These are phyloP conservation scores for Fraxinus latifolia DNA, from an alignment of 305 asterid species.

Conservation along the genomic window DNA sequence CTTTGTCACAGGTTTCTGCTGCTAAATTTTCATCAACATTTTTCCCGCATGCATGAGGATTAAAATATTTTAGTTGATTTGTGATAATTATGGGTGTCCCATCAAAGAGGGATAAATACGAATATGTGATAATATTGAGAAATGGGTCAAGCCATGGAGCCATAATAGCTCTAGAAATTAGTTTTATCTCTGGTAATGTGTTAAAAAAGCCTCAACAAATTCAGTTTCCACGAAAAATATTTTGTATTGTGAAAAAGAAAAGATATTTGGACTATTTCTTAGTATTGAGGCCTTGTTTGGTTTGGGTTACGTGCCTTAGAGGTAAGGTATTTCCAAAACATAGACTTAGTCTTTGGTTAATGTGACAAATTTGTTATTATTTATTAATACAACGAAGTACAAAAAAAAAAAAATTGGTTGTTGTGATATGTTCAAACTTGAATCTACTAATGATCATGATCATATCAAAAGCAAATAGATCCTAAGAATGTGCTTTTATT, in stretches of 20 bases:
- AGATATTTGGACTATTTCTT: background rate
- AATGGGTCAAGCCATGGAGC: background rate
- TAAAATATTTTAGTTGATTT: background rate
- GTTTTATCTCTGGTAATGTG: background rate
- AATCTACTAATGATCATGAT: background rate
- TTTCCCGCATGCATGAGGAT: background rate
- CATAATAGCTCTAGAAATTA: background rate
- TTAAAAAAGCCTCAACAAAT: background rate
- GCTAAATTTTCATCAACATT: background rate
- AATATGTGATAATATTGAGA: background rate
- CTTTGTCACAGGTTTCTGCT: conserved; percentile 62
- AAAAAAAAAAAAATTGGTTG: background rate
- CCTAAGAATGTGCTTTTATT: background rate
- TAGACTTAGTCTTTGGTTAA: background rate
- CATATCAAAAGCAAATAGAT: background rate
- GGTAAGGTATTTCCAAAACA: background rate
- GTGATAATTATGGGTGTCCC: background rate
- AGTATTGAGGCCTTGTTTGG: background rate
- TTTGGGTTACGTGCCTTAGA: background rate
- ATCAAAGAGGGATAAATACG: background rate
- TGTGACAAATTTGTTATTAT: background rate
- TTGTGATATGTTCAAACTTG: background rate
- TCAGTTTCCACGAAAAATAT: background rate
- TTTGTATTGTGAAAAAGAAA: background rate
- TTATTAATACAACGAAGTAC: background rate